Evolutionary conservation across 805 yeast genomes (phyloP).

Genomic region (Ogataea saltuana): DNA sequence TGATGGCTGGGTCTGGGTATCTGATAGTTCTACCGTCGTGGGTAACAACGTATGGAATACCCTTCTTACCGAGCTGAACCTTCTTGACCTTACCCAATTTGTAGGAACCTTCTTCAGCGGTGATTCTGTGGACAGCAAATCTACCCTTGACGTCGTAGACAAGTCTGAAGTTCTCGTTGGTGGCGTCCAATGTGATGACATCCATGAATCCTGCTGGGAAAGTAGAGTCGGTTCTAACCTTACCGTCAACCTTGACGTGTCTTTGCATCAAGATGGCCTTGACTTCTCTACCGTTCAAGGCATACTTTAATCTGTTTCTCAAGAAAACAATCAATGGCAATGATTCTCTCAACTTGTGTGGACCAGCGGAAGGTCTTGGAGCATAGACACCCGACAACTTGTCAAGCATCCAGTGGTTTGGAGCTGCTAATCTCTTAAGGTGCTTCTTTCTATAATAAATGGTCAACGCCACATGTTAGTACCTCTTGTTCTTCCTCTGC

Average conservation of each 20-base stretch:
- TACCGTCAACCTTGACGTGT: slow-evolving; percentile 97
- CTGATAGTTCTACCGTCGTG: slow-evolving; percentile 99
- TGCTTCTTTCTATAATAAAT: slow-evolving; percentile 80
- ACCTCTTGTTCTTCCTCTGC: background rate
- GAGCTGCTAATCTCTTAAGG: slow-evolving; percentile 99
- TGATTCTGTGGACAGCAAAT: slow-evolving; percentile 99
- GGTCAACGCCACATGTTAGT: slow-evolving; percentile 2
- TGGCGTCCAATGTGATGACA: slow-evolving; percentile 94
- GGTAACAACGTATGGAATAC: slow-evolving; percentile 97
- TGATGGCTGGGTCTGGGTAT: slow-evolving; percentile 98
- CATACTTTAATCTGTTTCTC: slow-evolving; percentile 98
- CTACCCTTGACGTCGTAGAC: slow-evolving; percentile 98
- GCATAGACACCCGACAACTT: slow-evolving; percentile 99
- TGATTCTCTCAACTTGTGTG: slow-evolving; percentile 98
- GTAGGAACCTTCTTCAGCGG: slow-evolving; percentile 98
- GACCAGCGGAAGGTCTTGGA: slow-evolving; percentile 99
- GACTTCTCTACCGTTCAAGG: slow-evolving; percentile 98
- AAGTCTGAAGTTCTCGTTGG: slow-evolving; percentile 99
- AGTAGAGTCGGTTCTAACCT: slow-evolving; percentile 98
- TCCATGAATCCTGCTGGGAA: slow-evolving; percentile 99
- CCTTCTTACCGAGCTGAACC: slow-evolving; percentile 97
- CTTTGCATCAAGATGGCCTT: slow-evolving; percentile 98
- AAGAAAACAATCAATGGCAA: slow-evolving; percentile 95
- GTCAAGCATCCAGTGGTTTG: slow-evolving; percentile 99
- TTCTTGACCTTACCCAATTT: slow-evolving; percentile 97